phyloP scores from a whole-genome alignment of 805 yeast species.

The Maudiozyma saulgeensis region DNA sequence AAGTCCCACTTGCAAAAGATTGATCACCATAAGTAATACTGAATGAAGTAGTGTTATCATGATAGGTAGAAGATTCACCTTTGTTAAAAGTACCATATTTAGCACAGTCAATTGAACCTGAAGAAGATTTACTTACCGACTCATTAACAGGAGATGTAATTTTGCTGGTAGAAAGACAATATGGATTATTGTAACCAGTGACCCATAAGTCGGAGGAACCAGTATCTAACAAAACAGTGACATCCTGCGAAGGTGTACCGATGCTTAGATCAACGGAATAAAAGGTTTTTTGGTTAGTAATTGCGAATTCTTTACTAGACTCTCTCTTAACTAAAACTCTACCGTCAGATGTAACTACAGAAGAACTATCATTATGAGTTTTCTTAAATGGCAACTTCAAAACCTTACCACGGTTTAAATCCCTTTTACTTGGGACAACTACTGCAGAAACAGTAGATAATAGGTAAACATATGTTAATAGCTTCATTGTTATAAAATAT shows the following conservation, averaged over 20 bases:
- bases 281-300: conserved; percentile 34
- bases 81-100: conserved; percentile 26
- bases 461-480: neutral
- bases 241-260: conserved; percentile 48
- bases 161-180: conserved; percentile 22
- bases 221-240: conserved; percentile 53
- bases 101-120: neutral
- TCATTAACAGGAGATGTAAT: neutral
- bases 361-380: conserved; percentile 10
- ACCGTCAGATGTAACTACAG: neutral
- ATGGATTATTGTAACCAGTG: conserved; percentile 40
- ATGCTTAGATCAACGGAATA: conserved; percentile 32
- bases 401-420: neutral
- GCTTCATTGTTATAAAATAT: neutral
- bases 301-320: conserved; percentile 4
- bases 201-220: conserved; percentile 65
- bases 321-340: conserved; percentile 7
- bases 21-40: conserved; percentile 45
- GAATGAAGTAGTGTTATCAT: conserved; percentile 30
- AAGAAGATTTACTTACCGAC: no score
- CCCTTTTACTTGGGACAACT: neutral
- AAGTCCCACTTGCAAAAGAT: conserved; percentile 34
- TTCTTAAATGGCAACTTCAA: conserved; percentile 15
- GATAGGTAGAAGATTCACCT: conserved; percentile 15
- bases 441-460: neutral